A percentile compares a stretch with the other conserved stretches of the same genome.
These are phyloP conservation scores for Phialemoniopsis sp. DNA, from an alignment of 2,329 filamentous ascomycete species.

Conservation along the genomic window DNA sequence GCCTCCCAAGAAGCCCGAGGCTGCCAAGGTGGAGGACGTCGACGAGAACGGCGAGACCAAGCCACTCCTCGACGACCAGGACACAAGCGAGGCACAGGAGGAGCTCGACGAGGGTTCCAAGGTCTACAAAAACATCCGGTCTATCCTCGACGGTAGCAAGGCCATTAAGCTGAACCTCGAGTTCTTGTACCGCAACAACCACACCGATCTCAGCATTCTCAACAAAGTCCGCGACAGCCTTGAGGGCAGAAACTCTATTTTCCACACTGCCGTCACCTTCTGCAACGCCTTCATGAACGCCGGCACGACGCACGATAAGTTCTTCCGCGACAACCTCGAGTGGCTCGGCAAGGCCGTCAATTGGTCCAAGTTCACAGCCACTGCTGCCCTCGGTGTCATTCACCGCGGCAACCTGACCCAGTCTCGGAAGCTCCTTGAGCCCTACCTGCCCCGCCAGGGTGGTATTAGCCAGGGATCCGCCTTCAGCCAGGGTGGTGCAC, in stretches of 20 bases:
- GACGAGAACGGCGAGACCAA: slow-evolving; percentile 41
- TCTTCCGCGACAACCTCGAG: slow-evolving; percentile 96
- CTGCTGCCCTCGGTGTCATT: slow-evolving; percentile 91
- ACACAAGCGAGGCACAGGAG: slow-evolving; percentile 51
- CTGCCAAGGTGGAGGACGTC: slow-evolving; percentile 31
- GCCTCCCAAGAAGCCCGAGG: slow-evolving; percentile 34
- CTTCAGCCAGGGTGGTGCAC: slow-evolving; percentile 92
- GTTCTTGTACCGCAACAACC: slow-evolving; percentile 94
- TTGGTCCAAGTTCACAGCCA: slow-evolving; percentile 99
- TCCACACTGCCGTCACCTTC: slow-evolving; percentile 95
- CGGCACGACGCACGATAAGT: slow-evolving; percentile 95
- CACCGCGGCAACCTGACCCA: slow-evolving; percentile 93
- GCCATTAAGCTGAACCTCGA: slow-evolving; percentile 94
- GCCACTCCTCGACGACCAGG: slow-evolving; percentile 43
- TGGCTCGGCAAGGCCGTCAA: slow-evolving; percentile 98
- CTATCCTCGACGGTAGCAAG: slow-evolving; percentile 80
- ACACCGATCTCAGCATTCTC: slow-evolving; percentile 83
- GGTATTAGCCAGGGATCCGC: slow-evolving; percentile 77
- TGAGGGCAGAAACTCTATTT: slow-evolving; percentile 95
- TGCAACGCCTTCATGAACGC: slow-evolving; percentile 99
- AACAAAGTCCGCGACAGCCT: slow-evolving; percentile 96
- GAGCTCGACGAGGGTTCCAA: slow-evolving; percentile 49
- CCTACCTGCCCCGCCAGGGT: slow-evolving; percentile 80
- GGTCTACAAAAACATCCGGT: slow-evolving; percentile 59
- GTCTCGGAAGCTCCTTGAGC: slow-evolving; percentile 87